Base-by-base conservation (phyloP, 176 grass and related monocot genomes). In the Rhynchospora breviuscula region DNA sequence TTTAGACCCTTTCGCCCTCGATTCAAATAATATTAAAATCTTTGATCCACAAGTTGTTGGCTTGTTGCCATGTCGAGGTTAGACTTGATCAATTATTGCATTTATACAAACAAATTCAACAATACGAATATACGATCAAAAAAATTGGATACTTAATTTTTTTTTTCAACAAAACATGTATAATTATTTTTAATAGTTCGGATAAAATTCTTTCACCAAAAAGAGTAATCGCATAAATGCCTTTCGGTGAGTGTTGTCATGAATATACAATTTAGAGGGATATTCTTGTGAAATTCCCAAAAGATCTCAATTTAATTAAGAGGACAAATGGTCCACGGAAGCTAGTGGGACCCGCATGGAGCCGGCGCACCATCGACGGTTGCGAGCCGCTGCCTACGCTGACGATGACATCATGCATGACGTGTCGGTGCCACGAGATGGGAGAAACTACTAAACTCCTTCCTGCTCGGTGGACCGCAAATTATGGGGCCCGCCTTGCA, bases 301-400 rank as follows among this genome's bases (percentile, higher is more conserved):
- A 23, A 14, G n/a, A 46, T 44, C 0, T 26, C 17, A 59, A 40
- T 19, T 40, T 8, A 40, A 13, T 9, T 10, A 63, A 33, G 54
- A 79, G 12, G 1, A 15, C 10, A 60, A 46, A 15, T 18, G 54
- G 18, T 25, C 9, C 31, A 81, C 18, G 25, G n/a, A 29, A 74
- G 47, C 53, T 44, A 19, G 66, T n/a, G 82, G 13, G 79, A 47
- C 35, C 18, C 72, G 67, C 46, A 19, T 19, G 18, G 0, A 56
- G n/a, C 8, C n/a, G 53, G 83, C 87, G 93, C 94, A 97, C 94
- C 43, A 91, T 86, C 75, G 84, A 97, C 94, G 94, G 94, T 88
- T 86, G 87, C 90, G 88, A 87, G 81, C 78, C 86, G 94, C 88
- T 81, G 87, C 91, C 81, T 73, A 84, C 78, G 78, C 19, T 23